Evolutionary conservation across 1,284 basidiomycete species (phyloP).

Genomic region (Megacollybia platyphylla): DNA sequence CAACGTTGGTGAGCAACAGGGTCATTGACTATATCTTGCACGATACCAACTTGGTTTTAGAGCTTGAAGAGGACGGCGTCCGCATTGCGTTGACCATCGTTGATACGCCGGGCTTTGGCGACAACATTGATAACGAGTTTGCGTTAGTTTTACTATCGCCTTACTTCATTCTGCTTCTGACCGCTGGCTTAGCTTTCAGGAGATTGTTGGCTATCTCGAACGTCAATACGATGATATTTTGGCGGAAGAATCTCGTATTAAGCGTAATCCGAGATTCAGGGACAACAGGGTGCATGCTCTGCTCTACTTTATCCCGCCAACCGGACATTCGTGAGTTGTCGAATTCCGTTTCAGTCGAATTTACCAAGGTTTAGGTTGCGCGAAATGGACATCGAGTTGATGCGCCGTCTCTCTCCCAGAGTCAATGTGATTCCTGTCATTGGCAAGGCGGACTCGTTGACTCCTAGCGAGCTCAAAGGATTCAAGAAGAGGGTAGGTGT

Average conservation of each 20-base stretch:
- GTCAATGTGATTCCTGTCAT: slow-evolving; percentile 99
- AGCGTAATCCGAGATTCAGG: slow-evolving; percentile 98
- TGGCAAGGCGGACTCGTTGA: slow-evolving; percentile 94
- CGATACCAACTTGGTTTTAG: slow-evolving; percentile 24
- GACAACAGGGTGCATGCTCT: slow-evolving; percentile 96
- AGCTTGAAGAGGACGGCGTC: slow-evolving; percentile 97
- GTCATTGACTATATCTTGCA: slow-evolving; percentile 3
- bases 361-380: slow-evolving; percentile 48
- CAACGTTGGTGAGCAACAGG: slow-evolving; percentile 67
- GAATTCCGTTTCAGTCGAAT: slow-evolving; percentile 2
- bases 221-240: slow-evolving; percentile 99
- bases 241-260: slow-evolving; percentile 97
- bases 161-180: slow-evolving; percentile 1
- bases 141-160: slow-evolving; percentile 47
- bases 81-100: slow-evolving; percentile 97
- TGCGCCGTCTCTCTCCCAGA: slow-evolving; percentile 90
- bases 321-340: slow-evolving; percentile 39
- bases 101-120: slow-evolving; percentile 97
- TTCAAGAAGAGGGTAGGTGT: slow-evolving; percentile 89
- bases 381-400: slow-evolving; percentile 98
- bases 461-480: slow-evolving; percentile 78
- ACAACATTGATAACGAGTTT: slow-evolving; percentile 98
- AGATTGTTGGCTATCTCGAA: slow-evolving; percentile 95
- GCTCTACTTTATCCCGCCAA: slow-evolving; percentile 96
- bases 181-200: slow-evolving; percentile 61